These are phyloP conservation scores for Vanilla planifolia DNA, from an alignment of 106 monocot genomes.

Conservation along the genomic window DNA sequence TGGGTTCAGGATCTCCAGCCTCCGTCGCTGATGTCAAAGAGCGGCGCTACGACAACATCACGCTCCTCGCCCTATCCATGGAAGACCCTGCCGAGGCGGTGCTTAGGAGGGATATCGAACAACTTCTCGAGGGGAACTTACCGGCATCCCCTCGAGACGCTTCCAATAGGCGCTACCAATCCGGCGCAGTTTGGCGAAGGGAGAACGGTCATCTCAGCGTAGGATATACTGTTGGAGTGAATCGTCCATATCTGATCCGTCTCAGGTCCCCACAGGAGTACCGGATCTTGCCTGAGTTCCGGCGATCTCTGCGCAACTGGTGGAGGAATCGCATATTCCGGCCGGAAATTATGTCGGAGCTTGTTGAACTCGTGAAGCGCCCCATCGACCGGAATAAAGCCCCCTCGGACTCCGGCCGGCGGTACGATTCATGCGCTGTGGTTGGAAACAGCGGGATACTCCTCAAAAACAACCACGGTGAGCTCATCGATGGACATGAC, in stretches of 20 bases:
- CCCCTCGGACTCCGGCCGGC: not conserved
- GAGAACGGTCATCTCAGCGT: not conserved
- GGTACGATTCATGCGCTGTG: slow-evolving; percentile 65
- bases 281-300: slow-evolving; percentile 32
- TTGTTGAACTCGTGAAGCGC: slow-evolving; percentile 31
- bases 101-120: slow-evolving; percentile 25
- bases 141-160: not conserved
- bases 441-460: slow-evolving; percentile 90
- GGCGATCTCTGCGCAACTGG: slow-evolving; percentile 33
- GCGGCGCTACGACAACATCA: slow-evolving; percentile 15
- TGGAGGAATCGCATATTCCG: slow-evolving; percentile 25
- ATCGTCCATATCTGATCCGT: not conserved
- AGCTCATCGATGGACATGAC: slow-evolving; percentile 63
- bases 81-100: slow-evolving; percentile 19
- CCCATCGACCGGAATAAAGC: slow-evolving; percentile 43
- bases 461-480: slow-evolving; percentile 32
- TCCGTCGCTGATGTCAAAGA: not conserved
- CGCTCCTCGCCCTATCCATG: slow-evolving; percentile 21
- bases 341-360: slow-evolving; percentile 52
- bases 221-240: not conserved
- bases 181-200: slow-evolving; percentile 21
- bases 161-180: slow-evolving; percentile 5
- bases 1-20: not conserved
- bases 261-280: slow-evolving; percentile 13
- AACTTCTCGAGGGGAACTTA: slow-evolving; percentile 28